Evolutionary conservation across 768 basidiomycete genomes (phyloP), one percentile per base, ranked within the genome.

Genomic region (Kwoniella pini): DNA sequence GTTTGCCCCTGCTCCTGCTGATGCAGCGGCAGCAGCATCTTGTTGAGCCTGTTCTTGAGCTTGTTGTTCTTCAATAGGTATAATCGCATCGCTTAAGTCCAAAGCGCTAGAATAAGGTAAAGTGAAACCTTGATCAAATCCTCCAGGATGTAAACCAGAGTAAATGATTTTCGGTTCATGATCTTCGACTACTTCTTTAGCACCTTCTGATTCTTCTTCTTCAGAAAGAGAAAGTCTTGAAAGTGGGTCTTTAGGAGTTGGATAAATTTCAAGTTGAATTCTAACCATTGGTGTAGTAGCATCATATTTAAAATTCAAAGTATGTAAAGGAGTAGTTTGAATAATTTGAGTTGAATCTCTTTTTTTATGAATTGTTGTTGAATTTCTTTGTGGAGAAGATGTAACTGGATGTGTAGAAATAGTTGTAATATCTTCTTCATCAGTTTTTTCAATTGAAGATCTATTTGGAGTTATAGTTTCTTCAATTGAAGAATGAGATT

Each of bases 251-350:
- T 67, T 56, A 1, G 86, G 83, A 4, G 87, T 83, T 0, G 91
- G 81, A 31, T 90, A 81, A 46, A 91, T 86, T 63, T 89, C 84
- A 19, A 96, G 84, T 36, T 86, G 85, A 60, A 96, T 86, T 21
- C 83, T 84, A 70, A 91, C 91, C 68, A 87, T 88, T 7, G 92
- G 88, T 0, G 91, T 86, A 60, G 92, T 90, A 64, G 89, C 90
- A 74, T 97, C 93, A 77, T 89, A 97, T 75, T 89, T 87, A 77
- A 96, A 97, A 73, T 91, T 91, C 60, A 95, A 82, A 17, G 86
- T 85, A 68, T 92, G 90, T 51, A 86, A 85, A 48, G 86, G 85
- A 15, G 83, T 81, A 60, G 84, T 82, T 76, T 38, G 82, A 76
- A 31, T 80, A 74, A 26, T 85, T 83, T 33, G 82, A 80, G 64